Evolutionary conservation across 2,329 filamentous ascomycete genomes (phyloP), one percentile per base, ranked within the genome.

Genomic region (Calonectria pseudoreteaudii): DNA sequence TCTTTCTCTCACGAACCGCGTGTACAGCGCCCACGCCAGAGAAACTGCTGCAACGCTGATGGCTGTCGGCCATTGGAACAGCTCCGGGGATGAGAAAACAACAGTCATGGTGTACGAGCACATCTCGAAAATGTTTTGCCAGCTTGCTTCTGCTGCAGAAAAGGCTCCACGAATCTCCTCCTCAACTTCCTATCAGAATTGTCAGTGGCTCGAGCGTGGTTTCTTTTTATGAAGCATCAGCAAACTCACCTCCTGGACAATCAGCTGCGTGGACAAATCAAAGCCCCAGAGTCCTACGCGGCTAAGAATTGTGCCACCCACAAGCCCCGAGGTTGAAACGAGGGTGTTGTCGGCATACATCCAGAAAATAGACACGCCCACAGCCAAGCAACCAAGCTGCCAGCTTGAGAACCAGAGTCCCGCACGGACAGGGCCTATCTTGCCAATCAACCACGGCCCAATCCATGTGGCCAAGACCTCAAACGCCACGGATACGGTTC

Each of bases 351-450:
- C 77, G 2, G 76, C 80, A 66, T 76, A 78, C 13, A 20, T 65
- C 75, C 86, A 86, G 77, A 90, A 90, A 23, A 86, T 81, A 2
- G 80, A 77, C 4, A 88, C 82, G 0, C 86, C 90, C 0, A 81
- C 85, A 1, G 85, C 85, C 6, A 92, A 84, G 76, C 88, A 91
- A 3, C 86, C 71, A n/a, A 93, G 85, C 80, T 95, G 93, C 90
- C 92, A 94, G 70, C 89, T 92, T 13, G 93, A 80, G 75, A 91
- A 91, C 94, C 94, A 95, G 4, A 95, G 86, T 0, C 93, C 94
- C 0, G 90, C 88, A n/a, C 94, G 86, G 10, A 94, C 86, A 1
- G 88, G 84, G 0, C 92, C 91, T 49, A 93, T 88, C 49, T 82
- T 84, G 3, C 77, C 78, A 86, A 91, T 92, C 18, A 93, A 80